Evolutionary conservation across 2,329 filamentous ascomycete genomes (phyloP), one percentile per base, ranked within the genome.

Genomic region (Fusarium sp.): DNA sequence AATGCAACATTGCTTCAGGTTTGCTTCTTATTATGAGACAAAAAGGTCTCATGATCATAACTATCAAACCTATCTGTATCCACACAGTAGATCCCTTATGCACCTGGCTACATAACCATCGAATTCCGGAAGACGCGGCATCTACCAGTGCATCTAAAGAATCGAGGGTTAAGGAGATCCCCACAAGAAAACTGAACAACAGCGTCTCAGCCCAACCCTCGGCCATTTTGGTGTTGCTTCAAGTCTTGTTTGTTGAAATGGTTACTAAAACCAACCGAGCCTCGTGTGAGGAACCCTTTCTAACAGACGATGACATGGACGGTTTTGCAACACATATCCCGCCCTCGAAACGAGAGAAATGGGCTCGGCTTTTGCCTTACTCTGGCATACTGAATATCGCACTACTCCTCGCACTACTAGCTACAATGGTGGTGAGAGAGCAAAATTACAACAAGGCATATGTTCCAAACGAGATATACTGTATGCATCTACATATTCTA

Each of bases 391-490:
- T 56, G 4, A 56, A 56, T n/a, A 37, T 56, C 9, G 13, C 9
- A 4, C 14, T 56, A 20, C 14, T 56, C 4, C n/a, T 49, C 1
- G n/a, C 18, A 17, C 45, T 56, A 5, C 6, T 42, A 14, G 29
- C 6, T 6, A 35, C 37, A 7, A 49, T 37, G 37, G 21, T 10
- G 9, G 23, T 56, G 17, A 21, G 17, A 14, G 23, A 11, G 18
- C n/a, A 42, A 4, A 18, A 6, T 25, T 14, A 18, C 3, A 42
- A 36, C 14, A 41, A 49, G 11, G 37, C 53, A 4, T 49, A 42
- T 29, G 42, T 56, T 5, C 45, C 53, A 5, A 42, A 56, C 15
- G 43, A 56, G 45, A 56, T 56, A 4, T 56, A 56, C n/a, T 56
- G 53, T 49, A 37, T 21, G 53, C 15, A 17, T 21, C 9, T 3